phyloP scores from a whole-genome alignment of 305 asterid species.

The Nicotiana rustica region DNA sequence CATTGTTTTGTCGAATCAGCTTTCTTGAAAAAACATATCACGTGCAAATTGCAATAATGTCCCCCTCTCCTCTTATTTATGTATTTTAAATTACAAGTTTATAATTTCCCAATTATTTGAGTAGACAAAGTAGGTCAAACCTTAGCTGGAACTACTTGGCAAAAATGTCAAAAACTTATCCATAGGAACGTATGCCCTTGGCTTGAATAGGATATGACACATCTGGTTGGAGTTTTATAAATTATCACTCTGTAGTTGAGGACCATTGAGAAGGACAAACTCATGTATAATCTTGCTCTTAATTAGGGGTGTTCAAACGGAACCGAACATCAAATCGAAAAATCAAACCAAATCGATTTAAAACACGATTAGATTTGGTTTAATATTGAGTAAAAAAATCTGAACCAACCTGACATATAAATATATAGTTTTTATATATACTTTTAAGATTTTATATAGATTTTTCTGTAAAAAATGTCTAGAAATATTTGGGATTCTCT shows the following conservation, averaged over 20 bases:
- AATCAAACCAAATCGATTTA: too few relatives aligned
- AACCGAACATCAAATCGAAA: too few relatives aligned
- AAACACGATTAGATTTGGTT: too few relatives aligned
- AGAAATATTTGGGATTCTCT: too few relatives aligned
- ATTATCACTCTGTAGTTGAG: background rate
- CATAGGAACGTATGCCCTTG: background rate
- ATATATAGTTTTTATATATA: too few relatives aligned
- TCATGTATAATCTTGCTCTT: too few relatives aligned
- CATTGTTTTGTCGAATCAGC: background rate
- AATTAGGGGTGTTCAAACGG: too few relatives aligned
- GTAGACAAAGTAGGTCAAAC: background rate
- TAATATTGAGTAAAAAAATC: too few relatives aligned
- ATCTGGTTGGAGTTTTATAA: background rate
- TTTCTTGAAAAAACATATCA: background rate
- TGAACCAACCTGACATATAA: too few relatives aligned
- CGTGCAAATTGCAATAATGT: background rate
- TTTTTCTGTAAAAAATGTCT: too few relatives aligned
- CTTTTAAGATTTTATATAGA: too few relatives aligned
- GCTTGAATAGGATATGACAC: background rate
- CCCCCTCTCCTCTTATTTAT: background rate
- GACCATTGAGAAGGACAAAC: background rate
- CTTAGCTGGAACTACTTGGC: conserved; percentile 16
- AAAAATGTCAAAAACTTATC: background rate
- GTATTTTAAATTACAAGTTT: background rate
- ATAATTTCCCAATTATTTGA: conserved; percentile 19